Evolutionary conservation across 345 rosid genomes (phyloP), one percentile per base, ranked within the genome.

Genomic region (Arabidopsis suecica): DNA sequence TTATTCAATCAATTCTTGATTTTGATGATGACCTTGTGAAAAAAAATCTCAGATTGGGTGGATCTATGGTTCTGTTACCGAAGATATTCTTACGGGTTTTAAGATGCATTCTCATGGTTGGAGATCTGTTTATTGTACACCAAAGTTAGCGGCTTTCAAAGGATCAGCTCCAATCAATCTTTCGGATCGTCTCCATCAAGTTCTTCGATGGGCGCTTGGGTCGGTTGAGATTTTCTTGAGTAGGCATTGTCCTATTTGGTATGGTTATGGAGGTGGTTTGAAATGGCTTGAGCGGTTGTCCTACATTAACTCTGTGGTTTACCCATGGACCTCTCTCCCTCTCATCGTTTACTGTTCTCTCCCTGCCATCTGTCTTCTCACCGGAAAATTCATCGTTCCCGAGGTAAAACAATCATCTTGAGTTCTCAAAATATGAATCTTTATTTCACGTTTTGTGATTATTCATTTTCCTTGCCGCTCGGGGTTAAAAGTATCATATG

Each of bases 101-200:
- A 94, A 91, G 88, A 91, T 91, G 98, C 97, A 94, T 71, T 94
- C 97, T 81, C 98, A 94, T 72, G 97, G 98, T 38, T 94, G 98
- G 98, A 84, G 97, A 47, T 94, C 98, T 23, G 98, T 94, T 49
- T 94, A 94, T 81, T 94, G 98, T 84, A 86, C 93, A 47, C 98
- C 98, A 9, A 86, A 83, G 83, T 71, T 90, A 44, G 78, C 98
- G 11, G 97, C 97, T 48, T 93, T 93, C 62, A 93, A 93, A 82
- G 98, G 98, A 41, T 93, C 98, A 1, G 98, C 98, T 68, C 98
- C 98, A 1, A 93, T 93, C 72, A 94, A 94, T 77, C 93, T 94
- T 45, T 90, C 98, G 13, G 98, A 94, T 81, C 97, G 98, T 82
- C 84, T 94, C 0, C 88, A 94, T 73, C 98, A 94, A 82, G 98